These are phyloP conservation scores for Daucus carota DNA, from an alignment of 129 eudicot species.

Conservation along the genomic window DNA sequence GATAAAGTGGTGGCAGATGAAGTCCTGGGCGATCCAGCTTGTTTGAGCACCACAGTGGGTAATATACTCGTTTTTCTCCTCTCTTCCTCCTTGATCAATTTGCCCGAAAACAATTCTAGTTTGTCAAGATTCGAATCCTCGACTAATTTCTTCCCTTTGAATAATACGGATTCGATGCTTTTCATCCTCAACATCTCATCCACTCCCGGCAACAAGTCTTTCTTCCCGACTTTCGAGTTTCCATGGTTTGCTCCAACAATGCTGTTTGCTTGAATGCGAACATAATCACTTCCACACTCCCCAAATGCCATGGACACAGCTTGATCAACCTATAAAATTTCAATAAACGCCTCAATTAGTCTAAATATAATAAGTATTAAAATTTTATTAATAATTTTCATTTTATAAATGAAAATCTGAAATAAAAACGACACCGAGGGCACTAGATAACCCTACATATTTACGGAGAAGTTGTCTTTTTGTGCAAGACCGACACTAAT, in stretches of 20 bases:
- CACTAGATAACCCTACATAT: not conserved
- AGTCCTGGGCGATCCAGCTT: constrained; percentile 43
- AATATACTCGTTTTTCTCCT: constrained; percentile 42
- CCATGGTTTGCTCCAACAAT: constrained; percentile 10
- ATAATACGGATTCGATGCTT: constrained; percentile 45
- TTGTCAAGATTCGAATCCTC: constrained; percentile 47
- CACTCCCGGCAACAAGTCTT: constrained; percentile 11
- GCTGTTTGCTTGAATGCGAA: constrained; percentile 52
- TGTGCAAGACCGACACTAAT: not conserved
- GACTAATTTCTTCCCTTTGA: constrained; percentile 48
- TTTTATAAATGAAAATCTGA: not conserved
- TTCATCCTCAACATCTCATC: constrained; percentile 50
- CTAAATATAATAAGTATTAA: no score
- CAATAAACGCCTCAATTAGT: not conserved
- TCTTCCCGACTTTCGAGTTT: not conserved
- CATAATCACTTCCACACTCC: constrained; percentile 35
- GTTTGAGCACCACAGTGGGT: constrained; percentile 45
- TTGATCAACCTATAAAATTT: constrained; percentile 52
- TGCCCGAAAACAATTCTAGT: constrained; percentile 29
- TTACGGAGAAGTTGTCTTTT: not conserved
- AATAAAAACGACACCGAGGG: not conserved
- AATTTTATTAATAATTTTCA: no score
- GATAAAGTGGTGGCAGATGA: constrained; percentile 66
- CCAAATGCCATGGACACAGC: constrained; percentile 81
- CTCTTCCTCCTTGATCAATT: constrained; percentile 53